phyloP scores from a whole-genome alignment of 2,329 filamentous ascomycete genomes.

The Cryphonectria naterciae region DNA sequence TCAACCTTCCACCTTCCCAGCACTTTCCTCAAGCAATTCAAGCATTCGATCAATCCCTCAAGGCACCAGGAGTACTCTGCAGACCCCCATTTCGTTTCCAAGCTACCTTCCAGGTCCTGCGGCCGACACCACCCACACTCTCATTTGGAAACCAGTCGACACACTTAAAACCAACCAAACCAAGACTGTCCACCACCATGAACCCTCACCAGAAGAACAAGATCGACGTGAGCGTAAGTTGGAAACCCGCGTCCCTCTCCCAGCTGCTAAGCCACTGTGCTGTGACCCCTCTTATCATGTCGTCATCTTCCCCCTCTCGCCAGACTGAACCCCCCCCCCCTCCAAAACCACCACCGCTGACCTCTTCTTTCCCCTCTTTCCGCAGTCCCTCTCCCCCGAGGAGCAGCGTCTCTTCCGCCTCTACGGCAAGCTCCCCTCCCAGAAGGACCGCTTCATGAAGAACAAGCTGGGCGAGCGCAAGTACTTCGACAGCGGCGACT shows the following conservation, averaged over 20 bases:
- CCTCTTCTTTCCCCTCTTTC: not conserved
- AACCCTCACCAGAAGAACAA: conserved; percentile 99
- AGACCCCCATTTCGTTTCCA: not conserved
- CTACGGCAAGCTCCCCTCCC: conserved; percentile 96
- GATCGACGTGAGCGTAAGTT: conserved; percentile 88
- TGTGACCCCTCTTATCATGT: not conserved
- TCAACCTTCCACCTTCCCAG: conserved; percentile 3
- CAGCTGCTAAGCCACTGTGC: not conserved
- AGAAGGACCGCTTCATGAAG: conserved; percentile 95
- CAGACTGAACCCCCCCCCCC: not conserved
- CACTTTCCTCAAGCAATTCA: conserved; percentile 8
- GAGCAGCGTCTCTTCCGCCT: conserved; percentile 96
- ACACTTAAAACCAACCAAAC: not conserved
- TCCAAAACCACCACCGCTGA: not conserved
- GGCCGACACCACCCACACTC: conserved; percentile 9
- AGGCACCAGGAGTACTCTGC: not conserved
- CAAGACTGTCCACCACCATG: conserved; percentile 60
- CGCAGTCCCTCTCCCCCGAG: conserved; percentile 85
- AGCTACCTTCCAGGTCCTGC: not conserved
- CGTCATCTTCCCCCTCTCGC: not conserved
- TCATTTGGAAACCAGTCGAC: not conserved
- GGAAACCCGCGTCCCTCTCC: conserved; percentile 24
- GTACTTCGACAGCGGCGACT: conserved; percentile 97
- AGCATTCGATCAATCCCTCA: not conserved
- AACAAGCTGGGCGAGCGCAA: conserved; percentile 95